Evolutionary conservation across 2,329 filamentous ascomycete species (phyloP).

Genomic region (Emericellopsis cladophorae): DNA sequence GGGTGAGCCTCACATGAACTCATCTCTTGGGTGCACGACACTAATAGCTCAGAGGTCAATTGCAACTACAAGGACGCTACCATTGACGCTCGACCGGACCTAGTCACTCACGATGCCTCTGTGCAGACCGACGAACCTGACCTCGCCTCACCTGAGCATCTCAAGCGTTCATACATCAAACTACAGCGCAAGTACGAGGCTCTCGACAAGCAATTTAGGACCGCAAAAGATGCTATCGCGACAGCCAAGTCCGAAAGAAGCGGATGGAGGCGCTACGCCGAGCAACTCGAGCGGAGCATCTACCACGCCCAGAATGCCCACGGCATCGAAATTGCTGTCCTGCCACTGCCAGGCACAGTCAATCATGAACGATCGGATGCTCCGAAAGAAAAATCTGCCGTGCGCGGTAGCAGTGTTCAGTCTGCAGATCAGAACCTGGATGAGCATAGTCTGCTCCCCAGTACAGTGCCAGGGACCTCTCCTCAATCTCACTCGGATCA

Average conservation of each 20-base stretch:
- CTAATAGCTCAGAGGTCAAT: slow-evolving; percentile 1
- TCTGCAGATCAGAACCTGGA: no score
- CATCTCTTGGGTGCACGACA: no score
- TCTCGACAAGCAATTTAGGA: slow-evolving; percentile 26
- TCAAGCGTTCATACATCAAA: slow-evolving; percentile 19
- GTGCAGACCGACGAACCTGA: no score
- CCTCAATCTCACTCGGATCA: neutral
- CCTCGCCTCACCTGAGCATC: slow-evolving; percentile 7
- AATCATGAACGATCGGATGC: neutral
- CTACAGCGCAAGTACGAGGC: slow-evolving; percentile 26
- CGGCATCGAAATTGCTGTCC: slow-evolving; percentile 12
- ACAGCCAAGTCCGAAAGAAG: slow-evolving; percentile 28
- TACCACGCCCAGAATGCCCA: slow-evolving; percentile 26
- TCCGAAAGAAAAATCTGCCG: neutral
- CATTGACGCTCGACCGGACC: neutral
- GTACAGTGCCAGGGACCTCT: neutral
- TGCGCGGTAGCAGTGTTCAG: no score
- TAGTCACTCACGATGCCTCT: neutral
- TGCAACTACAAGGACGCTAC: neutral
- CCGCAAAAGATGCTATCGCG: slow-evolving; percentile 21
- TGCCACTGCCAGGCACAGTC: slow-evolving; percentile 5
- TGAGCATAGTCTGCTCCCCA: no score
- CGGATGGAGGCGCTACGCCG: slow-evolving; percentile 31
- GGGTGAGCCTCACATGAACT: slow-evolving; percentile 13
- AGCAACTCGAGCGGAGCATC: slow-evolving; percentile 28